A percentile compares a stretch with the other conserved stretches of the same genome.
These are phyloP conservation scores for Salvia miltiorrhiza DNA, from an alignment of 257 asterid species.

Conservation along the genomic window DNA sequence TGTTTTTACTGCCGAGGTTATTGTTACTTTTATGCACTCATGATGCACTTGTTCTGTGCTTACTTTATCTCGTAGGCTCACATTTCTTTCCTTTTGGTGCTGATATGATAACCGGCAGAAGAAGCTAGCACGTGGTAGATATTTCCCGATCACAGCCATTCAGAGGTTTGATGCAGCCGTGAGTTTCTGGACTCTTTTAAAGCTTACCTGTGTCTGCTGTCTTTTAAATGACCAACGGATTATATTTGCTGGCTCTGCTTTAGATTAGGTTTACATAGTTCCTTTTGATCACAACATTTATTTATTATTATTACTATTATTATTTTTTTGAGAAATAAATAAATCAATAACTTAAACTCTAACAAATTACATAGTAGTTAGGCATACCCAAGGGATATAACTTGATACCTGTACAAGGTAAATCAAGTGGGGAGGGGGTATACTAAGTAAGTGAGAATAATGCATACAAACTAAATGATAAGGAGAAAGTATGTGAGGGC, in stretches of 20 bases:
- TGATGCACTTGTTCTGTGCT: neutral
- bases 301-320: neutral
- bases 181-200: constrained; percentile 34
- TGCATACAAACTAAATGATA: too few species aligned
- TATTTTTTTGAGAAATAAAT: too few species aligned
- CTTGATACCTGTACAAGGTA: too few species aligned
- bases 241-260: neutral
- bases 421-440: too few species aligned
- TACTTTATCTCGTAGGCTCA: neutral
- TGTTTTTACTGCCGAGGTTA: constrained; percentile 82
- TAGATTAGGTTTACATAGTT: neutral
- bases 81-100: neutral
- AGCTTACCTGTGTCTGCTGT: neutral
- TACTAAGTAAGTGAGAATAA: too few species aligned
- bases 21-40: neutral
- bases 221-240: neutral
- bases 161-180: constrained; percentile 97
- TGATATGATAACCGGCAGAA: constrained; percentile 46
- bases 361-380: too few species aligned
- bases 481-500: too few species aligned
- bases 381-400: too few species aligned
- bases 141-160: constrained; percentile 90
- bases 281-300: neutral
- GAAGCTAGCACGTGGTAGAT: constrained; percentile 55
- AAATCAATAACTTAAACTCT: too few species aligned